Base-by-base conservation (phyloP, 495 filamentous ascomycete species). In the Terfezia boudieri region DNA sequence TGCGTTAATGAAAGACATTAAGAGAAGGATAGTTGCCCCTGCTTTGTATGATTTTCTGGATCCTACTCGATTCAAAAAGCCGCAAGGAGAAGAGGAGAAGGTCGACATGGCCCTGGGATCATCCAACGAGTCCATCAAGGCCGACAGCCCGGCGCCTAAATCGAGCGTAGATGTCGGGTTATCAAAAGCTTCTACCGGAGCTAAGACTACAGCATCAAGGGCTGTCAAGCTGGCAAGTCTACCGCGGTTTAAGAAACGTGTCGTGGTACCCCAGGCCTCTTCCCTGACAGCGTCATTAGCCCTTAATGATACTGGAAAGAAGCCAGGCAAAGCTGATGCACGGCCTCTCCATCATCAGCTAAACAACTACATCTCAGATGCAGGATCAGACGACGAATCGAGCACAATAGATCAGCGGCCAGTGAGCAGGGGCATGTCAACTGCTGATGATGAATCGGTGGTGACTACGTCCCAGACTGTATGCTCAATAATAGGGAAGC, bases 1-100 rank as follows among this genome's bases (percentile, higher is more conserved):
- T 60, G 86, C 88, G 64, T 68, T 99, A 17, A 73, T 96, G 52
- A 80, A 80, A 59, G 83, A 93, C 64, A 80, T 93, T 58, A 84
- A 85, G 62, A 82, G 79, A 54, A 81, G 86, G 56, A 80, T 96
- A 43, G 84, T 81, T 11, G 82, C 79, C 4, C 83, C 85, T 1
- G 74, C 78, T n/a, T 67, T 99, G 37, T 86, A 84, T 63, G 76
- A 87, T 37, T 84, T 79, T 66, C 76, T 99, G 46, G 84, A 94
- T 58, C 86, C 90, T 53, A 80, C 83, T 51, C 86, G 89, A 66
- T 67, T 75, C 12, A 94, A 83, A 65, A 76, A 87, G 41, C 77
- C 82, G 56, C 69, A 88, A 2, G 85, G 88, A 43, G 80, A 96
- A 58, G 66, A 77, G 9, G 82, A 84, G 60, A 81, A 81, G 2